A percentile compares a stretch with the other conserved stretches of the same genome.
Conservation (phyloP, 495 filamentous ascomycete genomes). For the Xylaria sp. region DNA sequence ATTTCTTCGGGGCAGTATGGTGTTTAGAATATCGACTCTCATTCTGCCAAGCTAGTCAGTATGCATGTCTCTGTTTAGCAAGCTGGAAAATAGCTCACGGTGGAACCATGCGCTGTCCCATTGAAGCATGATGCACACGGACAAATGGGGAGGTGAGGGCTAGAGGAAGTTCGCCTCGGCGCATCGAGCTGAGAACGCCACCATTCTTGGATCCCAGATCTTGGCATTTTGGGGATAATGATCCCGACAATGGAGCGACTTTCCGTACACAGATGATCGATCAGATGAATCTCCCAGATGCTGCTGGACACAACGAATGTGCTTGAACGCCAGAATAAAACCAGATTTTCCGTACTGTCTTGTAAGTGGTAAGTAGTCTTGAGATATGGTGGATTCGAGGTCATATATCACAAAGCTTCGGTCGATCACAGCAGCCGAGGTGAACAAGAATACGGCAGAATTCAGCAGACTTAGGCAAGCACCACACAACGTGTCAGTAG, state of each 20-base stretch:
- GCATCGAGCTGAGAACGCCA: slow-evolving; percentile 32
- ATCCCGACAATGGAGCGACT: not conserved
- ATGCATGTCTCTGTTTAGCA: not conserved
- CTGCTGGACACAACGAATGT: not conserved
- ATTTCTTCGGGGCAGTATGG: slow-evolving; percentile 9
- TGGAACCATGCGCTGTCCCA: slow-evolving; percentile 27
- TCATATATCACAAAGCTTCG: not conserved
- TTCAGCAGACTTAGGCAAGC: not conserved
- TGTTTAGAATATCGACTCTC: not conserved
- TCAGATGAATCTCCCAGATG: not conserved
- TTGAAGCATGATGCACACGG: slow-evolving; percentile 42
- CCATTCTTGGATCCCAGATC: slow-evolving; percentile 34
- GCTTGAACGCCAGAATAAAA: not conserved
- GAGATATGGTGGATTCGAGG: not conserved
- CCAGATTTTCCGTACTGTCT: not conserved
- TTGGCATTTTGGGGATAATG: slow-evolving; percentile 27
- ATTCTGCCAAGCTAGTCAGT: slow-evolving; percentile 18
- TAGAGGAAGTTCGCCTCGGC: slow-evolving; percentile 22
- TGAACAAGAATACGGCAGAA: not conserved
- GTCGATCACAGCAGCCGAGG: not conserved
- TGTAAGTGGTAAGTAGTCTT: not conserved
- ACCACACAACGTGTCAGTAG: not conserved
- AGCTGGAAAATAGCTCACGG: slow-evolving; percentile 18
- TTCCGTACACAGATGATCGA: not conserved
- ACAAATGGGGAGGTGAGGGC: slow-evolving; percentile 39